Evolutionary conservation across 805 yeast species (phyloP), one percentile per base, ranked within the genome.

Genomic region (Limtongia smithiae): DNA sequence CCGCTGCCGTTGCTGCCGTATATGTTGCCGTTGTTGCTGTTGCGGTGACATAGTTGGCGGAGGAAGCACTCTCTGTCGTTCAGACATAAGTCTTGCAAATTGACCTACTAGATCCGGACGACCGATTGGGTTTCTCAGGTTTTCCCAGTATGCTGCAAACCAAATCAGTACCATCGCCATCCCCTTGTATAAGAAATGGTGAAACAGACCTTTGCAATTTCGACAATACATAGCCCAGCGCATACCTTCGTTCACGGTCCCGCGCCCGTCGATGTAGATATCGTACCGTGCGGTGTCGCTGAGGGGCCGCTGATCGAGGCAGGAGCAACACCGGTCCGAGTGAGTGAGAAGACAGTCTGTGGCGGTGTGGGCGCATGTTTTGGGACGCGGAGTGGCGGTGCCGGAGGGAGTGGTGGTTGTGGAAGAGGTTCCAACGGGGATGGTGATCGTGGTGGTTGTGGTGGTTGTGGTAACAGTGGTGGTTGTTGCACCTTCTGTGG

Each of bases 161-260:
- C n/a, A n/a, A n/a, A n/a, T n/a, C n/a, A n/a, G n/a, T n/a, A n/a
- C n/a, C n/a, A n/a, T n/a, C n/a, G n/a, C n/a, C n/a, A n/a, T n/a
- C n/a, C n/a, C n/a, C n/a, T n/a, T n/a, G 27, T 17, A 20, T 35
- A 28, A 11, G 11, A 14, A 38, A 15, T 11, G 22, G 33, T 27
- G 15, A 20, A 35, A 22, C 41, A 11, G 32, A 44, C 40, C 45
- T 37, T 50, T 46, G 37, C 56, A 52, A 4, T 50, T 45, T 18
- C 24, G 25, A 35, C 57, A 52, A 28, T 52, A 52, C 46, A 41
- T 38, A 8, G 25, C 46, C 57, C 57, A 52, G 25, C 56, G 37
- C 14, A 20, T 33, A 18, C 53, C 56, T 24, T 44, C 54, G n/a
- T 48, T 44, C 21, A 51, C 56, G 4, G 41, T 40, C 17, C 56